A percentile compares a stretch with the other conserved stretches of the same genome.
phyloP scores from a whole-genome alignment of 1,284 basidiomycete species.

The Amylostereum chailletii region DNA sequence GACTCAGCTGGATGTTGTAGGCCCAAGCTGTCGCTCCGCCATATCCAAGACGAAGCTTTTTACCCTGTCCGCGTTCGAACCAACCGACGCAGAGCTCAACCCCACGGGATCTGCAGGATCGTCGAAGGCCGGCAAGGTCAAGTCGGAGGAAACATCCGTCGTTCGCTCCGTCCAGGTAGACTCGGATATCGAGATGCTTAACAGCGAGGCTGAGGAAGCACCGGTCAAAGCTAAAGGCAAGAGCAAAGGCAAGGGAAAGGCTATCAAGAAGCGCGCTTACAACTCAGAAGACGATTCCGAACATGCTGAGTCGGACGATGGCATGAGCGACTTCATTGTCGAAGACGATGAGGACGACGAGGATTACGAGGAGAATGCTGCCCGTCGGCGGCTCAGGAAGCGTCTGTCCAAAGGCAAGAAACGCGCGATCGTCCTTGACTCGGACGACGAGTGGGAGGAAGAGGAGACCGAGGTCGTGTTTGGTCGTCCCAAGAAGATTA shows the following conservation, averaged over 20 bases:
- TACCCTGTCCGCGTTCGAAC: slow-evolving; percentile 38
- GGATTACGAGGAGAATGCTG: slow-evolving; percentile 45
- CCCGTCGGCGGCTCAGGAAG: slow-evolving; percentile 27
- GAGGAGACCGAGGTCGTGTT: slow-evolving; percentile 33
- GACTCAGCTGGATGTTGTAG: slow-evolving; percentile 15
- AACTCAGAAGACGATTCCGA: slow-evolving; percentile 23
- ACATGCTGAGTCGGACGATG: slow-evolving; percentile 24
- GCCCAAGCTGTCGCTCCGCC: slow-evolving; percentile 40
- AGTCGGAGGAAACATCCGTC: slow-evolving; percentile 6
- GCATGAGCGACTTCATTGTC: slow-evolving; percentile 47
- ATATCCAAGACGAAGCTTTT: slow-evolving; percentile 36
- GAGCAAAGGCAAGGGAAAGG: slow-evolving; percentile 13
- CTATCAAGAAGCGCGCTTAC: slow-evolving; percentile 33
- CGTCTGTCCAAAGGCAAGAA: slow-evolving; percentile 20
- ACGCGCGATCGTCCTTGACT: slow-evolving; percentile 30
- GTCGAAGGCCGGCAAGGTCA: background rate
- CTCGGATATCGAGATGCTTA: slow-evolving; percentile 13
- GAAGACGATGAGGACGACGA: slow-evolving; percentile 31
- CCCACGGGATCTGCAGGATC: background rate
- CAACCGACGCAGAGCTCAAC: slow-evolving; percentile 33
- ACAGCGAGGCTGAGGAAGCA: slow-evolving; percentile 13
- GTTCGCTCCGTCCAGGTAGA: background rate
- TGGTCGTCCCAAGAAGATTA: slow-evolving; percentile 21
- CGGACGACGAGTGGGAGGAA: slow-evolving; percentile 35
- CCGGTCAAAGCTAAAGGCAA: slow-evolving; percentile 17